Percentiles rank a stretch among this genome's conserved stretches.
phyloP scores from a whole-genome alignment of 2,329 filamentous ascomycete species.

The Huntiella bhutanensis region DNA sequence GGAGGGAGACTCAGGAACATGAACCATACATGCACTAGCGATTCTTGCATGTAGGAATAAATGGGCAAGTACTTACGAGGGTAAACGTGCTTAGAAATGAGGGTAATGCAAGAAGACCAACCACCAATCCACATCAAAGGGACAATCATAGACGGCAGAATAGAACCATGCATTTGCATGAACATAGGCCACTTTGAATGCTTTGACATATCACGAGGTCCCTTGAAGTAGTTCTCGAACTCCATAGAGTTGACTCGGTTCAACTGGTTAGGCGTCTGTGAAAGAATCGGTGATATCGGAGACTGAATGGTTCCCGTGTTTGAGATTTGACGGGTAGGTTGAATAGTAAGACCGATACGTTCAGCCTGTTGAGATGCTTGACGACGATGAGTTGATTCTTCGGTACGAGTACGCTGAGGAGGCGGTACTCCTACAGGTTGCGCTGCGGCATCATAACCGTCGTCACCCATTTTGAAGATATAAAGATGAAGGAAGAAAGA shows the following conservation, averaged over 20 bases:
- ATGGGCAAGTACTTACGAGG: conserved; percentile 5
- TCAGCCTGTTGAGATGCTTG: conserved; percentile 9
- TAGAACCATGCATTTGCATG: conserved; percentile 56
- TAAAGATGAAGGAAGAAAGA: background rate
- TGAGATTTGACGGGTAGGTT: conserved; percentile 7
- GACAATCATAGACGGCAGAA: conserved; percentile 55
- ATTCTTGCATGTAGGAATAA: background rate
- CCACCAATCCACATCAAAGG: conserved; percentile 41
- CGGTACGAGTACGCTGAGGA: conserved; percentile 4
- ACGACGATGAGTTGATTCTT: conserved; percentile 4
- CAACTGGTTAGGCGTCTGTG: conserved; percentile 9
- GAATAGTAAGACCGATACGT: conserved; percentile 7
- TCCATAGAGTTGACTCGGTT: conserved; percentile 10
- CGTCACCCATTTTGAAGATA: conserved; percentile 6
- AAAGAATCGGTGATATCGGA: conserved; percentile 9
- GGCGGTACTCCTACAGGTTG: conserved; percentile 2
- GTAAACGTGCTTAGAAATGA: conserved; percentile 27
- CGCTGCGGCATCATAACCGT: background rate
- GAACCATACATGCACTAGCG: background rate
- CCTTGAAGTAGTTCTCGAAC: conserved; percentile 17
- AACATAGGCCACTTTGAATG: conserved; percentile 65
- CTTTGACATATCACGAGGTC: conserved; percentile 49
- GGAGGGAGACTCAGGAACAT: conserved; percentile 5
- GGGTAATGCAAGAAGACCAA: conserved; percentile 50
- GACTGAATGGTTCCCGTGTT: conserved; percentile 6